phyloP scores from a whole-genome alignment of 176 grass and related monocot species.

The Dactylis glomerata region DNA sequence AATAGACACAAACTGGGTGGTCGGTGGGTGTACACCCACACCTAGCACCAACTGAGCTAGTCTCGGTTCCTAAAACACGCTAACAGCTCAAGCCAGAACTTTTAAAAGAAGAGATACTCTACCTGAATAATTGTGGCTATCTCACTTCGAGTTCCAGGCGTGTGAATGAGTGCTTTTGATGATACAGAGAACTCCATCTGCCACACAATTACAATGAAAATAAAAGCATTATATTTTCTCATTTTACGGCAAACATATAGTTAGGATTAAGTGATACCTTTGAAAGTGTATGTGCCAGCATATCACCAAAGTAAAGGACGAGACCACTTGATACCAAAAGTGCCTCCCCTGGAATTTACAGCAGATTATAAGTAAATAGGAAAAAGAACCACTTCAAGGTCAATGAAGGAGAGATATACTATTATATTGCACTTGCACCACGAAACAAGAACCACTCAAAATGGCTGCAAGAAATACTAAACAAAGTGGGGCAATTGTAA shows the following conservation, averaged over 20 bases:
- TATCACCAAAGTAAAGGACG: constrained; percentile 83
- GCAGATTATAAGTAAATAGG: constrained; percentile 11
- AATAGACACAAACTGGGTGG: background rate
- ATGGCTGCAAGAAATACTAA: background rate
- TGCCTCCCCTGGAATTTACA: constrained; percentile 72
- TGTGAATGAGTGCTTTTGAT: constrained; percentile 41
- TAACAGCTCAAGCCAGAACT: constrained; percentile 2
- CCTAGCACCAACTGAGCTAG: background rate
- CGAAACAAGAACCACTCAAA: constrained; percentile 9
- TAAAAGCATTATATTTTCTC: constrained; percentile 3
- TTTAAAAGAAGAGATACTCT: constrained; percentile 8
- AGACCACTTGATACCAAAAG: constrained; percentile 81
- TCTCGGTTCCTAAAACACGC: background rate
- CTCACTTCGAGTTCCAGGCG: constrained; percentile 52
- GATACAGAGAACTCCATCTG: constrained; percentile 44
- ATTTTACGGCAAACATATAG: background rate
- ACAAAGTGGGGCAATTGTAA: background rate
- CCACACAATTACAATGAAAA: background rate
- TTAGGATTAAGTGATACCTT: constrained; percentile 55
- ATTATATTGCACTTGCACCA: background rate
- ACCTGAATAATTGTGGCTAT: constrained; percentile 89
- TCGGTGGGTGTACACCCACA: background rate
- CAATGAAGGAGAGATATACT: background rate
- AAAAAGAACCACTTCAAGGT: background rate
- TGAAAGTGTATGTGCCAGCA: constrained; percentile 58